Percentiles rank a stretch among this genome's conserved stretches.
Evolutionary conservation across 768 basidiomycete species (phyloP).

Genomic region (Boletellus sp.): DNA sequence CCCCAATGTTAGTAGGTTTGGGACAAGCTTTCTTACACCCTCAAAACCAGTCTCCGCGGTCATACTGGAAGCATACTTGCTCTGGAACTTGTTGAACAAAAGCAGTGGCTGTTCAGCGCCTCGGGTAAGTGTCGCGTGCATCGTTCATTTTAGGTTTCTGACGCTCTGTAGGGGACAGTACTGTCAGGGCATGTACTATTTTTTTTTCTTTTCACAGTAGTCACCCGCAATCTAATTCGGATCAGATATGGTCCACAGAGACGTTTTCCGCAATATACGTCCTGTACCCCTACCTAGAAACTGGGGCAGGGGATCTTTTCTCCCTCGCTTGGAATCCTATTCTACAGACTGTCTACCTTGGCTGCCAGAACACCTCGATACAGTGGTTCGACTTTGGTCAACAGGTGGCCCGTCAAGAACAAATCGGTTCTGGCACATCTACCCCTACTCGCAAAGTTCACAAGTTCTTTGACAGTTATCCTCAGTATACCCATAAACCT

Average conservation of each 20-base stretch:
- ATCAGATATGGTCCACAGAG: constrained; percentile 78
- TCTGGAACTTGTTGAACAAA: constrained; percentile 70
- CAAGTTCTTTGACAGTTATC: constrained; percentile 92
- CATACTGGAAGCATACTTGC: constrained; percentile 84
- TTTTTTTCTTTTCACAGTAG: not conserved
- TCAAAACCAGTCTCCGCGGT: constrained; percentile 67
- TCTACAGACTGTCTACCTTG: constrained; percentile 73
- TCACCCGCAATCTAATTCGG: constrained; percentile 4
- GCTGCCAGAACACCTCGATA: constrained; percentile 90
- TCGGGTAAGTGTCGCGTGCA: constrained; percentile 52
- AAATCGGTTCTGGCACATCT: constrained; percentile 29
- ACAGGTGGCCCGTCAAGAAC: constrained; percentile 7
- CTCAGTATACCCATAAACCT: constrained; percentile 61
- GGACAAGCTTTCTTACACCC: constrained; percentile 67
- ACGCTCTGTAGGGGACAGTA: constrained; percentile 68
- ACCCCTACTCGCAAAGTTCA: constrained; percentile 55
- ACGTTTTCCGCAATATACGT: constrained; percentile 65
- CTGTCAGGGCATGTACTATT: constrained; percentile 61
- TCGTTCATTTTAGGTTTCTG: not conserved
- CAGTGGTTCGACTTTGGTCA: constrained; percentile 75
- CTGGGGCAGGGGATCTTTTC: constrained; percentile 83
- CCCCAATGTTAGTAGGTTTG: constrained; percentile 62
- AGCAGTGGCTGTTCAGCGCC: constrained; percentile 85
- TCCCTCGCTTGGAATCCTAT: constrained; percentile 74
- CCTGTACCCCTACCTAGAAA: constrained; percentile 74